phyloP scores from a whole-genome alignment of 164 flowering plant species.

The Stephania cephalantha region DNA sequence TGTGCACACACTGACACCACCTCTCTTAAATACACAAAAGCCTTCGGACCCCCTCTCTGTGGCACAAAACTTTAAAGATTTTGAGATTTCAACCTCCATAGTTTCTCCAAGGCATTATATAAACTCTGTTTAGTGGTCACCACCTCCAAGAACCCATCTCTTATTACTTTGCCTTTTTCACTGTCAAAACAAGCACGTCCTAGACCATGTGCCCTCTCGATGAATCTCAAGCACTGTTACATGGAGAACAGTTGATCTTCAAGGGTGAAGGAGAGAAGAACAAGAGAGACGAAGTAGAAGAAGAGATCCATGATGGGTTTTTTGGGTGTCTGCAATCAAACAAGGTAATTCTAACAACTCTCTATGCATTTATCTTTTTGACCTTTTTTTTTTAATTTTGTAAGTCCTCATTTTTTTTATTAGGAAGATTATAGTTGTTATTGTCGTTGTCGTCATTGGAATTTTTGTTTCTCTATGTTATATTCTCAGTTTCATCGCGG shows the following conservation, averaged over 20 bases:
- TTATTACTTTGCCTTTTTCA: neutral
- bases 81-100: conserved; percentile 6
- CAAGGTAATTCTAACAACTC: conserved; percentile 16
- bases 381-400: neutral
- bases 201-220: conserved; percentile 23
- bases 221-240: conserved; percentile 21
- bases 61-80: neutral
- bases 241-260: conserved; percentile 12
- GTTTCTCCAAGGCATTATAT: neutral
- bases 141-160: neutral
- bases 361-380: neutral
- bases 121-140: neutral
- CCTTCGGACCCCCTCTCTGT: conserved; percentile 3
- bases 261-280: conserved; percentile 13
- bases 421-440: neutral
- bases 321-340: conserved; percentile 14
- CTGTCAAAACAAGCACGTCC: neutral
- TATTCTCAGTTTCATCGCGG: too few relatives aligned
- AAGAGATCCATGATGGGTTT: conserved; percentile 7
- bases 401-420: neutral
- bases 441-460: neutral
- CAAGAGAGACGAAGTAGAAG: conserved; percentile 6
- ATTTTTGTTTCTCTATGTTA: too few relatives aligned
- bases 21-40: neutral
- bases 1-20: neutral